phyloP scores from a whole-genome alignment of 768 basidiomycete species.

The Rhodosporidiobolus sp. region DNA sequence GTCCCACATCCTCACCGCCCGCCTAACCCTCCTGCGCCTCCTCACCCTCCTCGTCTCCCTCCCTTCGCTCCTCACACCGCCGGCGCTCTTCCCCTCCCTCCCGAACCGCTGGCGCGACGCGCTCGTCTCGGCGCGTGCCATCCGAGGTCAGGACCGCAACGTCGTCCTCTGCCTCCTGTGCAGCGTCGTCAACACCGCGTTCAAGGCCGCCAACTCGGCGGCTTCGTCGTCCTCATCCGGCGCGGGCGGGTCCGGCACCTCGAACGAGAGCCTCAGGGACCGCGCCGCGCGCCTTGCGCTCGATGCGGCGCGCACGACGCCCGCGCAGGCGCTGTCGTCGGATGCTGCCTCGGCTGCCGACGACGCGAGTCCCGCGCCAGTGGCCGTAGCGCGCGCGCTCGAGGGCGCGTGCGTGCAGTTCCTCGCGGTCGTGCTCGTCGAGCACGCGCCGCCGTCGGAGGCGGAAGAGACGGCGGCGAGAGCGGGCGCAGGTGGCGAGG shows the following conservation, averaged over 20 bases:
- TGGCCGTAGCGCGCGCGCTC: constrained; percentile 59
- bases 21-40: constrained; percentile 82
- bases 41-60: constrained; percentile 79
- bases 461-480: constrained; percentile 44
- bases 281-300: constrained; percentile 37
- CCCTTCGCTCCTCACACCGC: constrained; percentile 56
- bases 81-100: constrained; percentile 69
- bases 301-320: constrained; percentile 15
- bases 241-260: neutral
- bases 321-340: constrained; percentile 72
- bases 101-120: constrained; percentile 50
- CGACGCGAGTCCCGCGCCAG: neutral
- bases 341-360: constrained; percentile 72
- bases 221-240: neutral
- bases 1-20: constrained; percentile 72
- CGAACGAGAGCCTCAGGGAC: constrained; percentile 32
- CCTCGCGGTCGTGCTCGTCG: constrained; percentile 71
- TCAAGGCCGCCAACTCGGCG: constrained; percentile 36
- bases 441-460: constrained; percentile 59
- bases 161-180: constrained; percentile 87
- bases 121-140: constrained; percentile 15
- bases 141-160: constrained; percentile 46
- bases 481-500: constrained; percentile 57
- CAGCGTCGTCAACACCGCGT: constrained; percentile 82
- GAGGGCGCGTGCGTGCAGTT: constrained; percentile 73